Conservation (phyloP, 139 green algal genomes). For the Axilococcus clingmanii region DNA sequence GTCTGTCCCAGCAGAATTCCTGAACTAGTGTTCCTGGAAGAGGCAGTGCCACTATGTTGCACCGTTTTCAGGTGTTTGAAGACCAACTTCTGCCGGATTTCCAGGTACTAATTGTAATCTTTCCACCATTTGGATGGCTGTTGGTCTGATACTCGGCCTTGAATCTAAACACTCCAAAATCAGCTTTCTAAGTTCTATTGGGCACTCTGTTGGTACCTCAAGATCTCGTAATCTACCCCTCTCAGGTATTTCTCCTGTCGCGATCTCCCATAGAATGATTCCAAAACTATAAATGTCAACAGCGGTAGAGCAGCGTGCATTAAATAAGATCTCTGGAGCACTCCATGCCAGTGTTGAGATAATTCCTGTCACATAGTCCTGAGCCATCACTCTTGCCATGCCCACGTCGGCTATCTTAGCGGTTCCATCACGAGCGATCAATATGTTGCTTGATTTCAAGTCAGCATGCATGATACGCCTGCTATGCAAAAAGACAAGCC, state of each 20-base stretch:
- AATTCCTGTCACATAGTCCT: conserved; percentile 17
- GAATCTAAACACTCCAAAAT: conserved; percentile 23
- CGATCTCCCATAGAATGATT: conserved; percentile 26
- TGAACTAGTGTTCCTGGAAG: too few relatives aligned
- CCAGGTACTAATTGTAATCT: not conserved
- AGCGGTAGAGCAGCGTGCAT: conserved; percentile 12
- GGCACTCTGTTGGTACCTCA: conserved; percentile 20
- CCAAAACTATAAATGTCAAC: conserved; percentile 20
- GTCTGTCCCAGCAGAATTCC: too few relatives aligned
- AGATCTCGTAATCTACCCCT: conserved; percentile 19
- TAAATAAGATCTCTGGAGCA: conserved; percentile 24
- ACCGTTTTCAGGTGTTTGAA: too few relatives aligned
- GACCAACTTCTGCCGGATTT: too few relatives aligned
- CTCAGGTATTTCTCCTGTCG: conserved; percentile 13
- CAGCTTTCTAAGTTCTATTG: conserved; percentile 14
- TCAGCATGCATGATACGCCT: conserved; percentile 30
- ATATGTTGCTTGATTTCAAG: conserved; percentile 32
- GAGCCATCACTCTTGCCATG: conserved; percentile 23
- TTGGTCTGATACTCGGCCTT: conserved; percentile 10
- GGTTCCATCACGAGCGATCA: conserved; percentile 21
- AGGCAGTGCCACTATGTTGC: too few relatives aligned
- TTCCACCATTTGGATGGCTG: conserved; percentile 19
- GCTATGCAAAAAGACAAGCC: conserved; percentile 27
- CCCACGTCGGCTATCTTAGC: conserved; percentile 29
- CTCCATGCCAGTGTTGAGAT: conserved; percentile 25